Evolutionary conservation across 305 asterid genomes (phyloP).

Genomic region (Caryopteris hybrid): DNA sequence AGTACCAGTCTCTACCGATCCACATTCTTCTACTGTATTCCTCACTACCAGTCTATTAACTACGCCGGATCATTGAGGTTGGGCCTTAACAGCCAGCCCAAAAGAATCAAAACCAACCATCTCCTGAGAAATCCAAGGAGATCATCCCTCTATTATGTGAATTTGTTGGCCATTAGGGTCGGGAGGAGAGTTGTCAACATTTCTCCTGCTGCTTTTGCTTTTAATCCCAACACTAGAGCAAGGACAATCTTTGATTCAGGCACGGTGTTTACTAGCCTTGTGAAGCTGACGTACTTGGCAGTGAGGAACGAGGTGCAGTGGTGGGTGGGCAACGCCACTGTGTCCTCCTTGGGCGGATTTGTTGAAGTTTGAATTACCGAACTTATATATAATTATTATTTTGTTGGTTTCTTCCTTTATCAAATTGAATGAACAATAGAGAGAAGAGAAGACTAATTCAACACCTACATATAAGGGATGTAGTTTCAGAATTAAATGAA

Average conservation of each 20-base stretch:
- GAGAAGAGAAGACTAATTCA: too few relatives aligned
- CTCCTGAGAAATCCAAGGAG: constrained; percentile 64
- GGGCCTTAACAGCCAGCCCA: constrained; percentile 81
- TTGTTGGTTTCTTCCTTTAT: too few relatives aligned
- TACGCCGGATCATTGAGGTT: constrained; percentile 64
- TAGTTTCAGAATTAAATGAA: too few relatives aligned
- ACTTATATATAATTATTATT: too few relatives aligned
- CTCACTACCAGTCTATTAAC: constrained; percentile 54
- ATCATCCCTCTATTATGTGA: constrained; percentile 80
- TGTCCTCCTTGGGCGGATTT: constrained; percentile 78
- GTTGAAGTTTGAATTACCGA: too few relatives aligned
- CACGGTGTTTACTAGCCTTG: constrained; percentile 70
- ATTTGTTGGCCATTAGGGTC: constrained; percentile 60
- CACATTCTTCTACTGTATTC: constrained; percentile 87
- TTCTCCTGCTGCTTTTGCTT: constrained; percentile 56
- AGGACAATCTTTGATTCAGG: constrained; percentile 90
- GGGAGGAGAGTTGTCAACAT: constrained; percentile 48
- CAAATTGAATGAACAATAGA: too few relatives aligned
- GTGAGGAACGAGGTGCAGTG: constrained; percentile 80
- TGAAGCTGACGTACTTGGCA: constrained; percentile 73
- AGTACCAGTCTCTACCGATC: constrained; percentile 46
- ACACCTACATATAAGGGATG: too few relatives aligned
- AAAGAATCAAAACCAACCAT: constrained; percentile 56
- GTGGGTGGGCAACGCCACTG: constrained; percentile 59
- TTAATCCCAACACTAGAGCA: constrained; percentile 64